phyloP scores from a whole-genome alignment of 2,329 filamentous ascomycete species.

The Ophiostoma fasciatum region DNA sequence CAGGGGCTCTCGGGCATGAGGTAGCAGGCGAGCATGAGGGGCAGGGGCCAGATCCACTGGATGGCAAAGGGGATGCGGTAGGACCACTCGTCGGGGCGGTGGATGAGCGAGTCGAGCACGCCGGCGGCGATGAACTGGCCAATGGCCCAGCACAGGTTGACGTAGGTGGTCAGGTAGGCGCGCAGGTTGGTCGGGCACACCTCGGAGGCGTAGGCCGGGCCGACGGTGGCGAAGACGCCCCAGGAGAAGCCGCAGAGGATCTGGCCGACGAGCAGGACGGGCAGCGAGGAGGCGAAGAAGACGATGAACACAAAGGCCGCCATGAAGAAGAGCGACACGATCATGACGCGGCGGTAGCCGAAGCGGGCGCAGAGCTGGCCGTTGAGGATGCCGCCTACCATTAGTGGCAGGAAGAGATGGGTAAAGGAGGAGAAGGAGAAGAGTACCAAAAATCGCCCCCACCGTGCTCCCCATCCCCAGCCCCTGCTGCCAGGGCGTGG shows the following conservation, averaged over 20 bases:
- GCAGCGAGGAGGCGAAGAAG: conserved; percentile 27
- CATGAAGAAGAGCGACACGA: conserved; percentile 24
- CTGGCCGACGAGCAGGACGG: conserved; percentile 25
- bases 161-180: conserved; percentile 25
- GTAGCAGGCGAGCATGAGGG: conserved; percentile 22
- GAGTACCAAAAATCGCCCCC: no score
- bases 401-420: no score
- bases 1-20: conserved; percentile 31
- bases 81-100: conserved; percentile 20
- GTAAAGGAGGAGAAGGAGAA: no score
- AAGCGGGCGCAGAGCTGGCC: conserved; percentile 29
- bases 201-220: conserved; percentile 21
- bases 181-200: conserved; percentile 19
- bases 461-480: no score
- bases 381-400: conserved; percentile 29
- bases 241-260: conserved; percentile 26
- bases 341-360: conserved; percentile 28
- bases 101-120: conserved; percentile 23
- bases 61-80: conserved; percentile 23
- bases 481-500: conserved; percentile 17
- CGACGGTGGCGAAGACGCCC: conserved; percentile 23
- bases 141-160: conserved; percentile 33
- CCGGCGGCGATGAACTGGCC: conserved; percentile 17
- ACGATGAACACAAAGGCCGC: conserved; percentile 29
- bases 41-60: conserved; percentile 21